Base-by-base conservation (phyloP, 2,329 filamentous ascomycete species). In the Xylaria multiplex region DNA sequence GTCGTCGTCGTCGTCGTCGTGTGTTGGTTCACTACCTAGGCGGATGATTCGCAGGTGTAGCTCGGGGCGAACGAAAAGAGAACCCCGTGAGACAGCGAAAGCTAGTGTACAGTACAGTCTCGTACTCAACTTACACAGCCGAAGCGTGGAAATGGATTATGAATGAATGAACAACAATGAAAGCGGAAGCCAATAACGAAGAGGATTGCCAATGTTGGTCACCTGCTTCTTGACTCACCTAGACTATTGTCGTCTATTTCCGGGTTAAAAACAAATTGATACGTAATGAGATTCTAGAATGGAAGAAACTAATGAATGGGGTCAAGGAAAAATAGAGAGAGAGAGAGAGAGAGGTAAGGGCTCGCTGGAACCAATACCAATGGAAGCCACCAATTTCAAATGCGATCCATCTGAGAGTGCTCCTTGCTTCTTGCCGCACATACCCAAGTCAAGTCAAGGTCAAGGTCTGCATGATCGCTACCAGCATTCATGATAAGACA, bases 201-300 rank as follows among this genome's bases (percentile, higher is more conserved):
- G 19, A 52, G 37, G 40, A 50, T 46, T 50, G 53, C 42, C 46
- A 22, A 49, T 52, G 45, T 19, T 42, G 30, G 54, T 64, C 61
- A 53, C 46, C 53, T 57, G 52, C 43, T 19, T 24, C 27, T 43
- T 27, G 58, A 43, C 22, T 35, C 5, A 16, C 52, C 19, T 22
- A 14, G 35, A n/a, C 22, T 55, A 43, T 43, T 14, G 37, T 14
- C 11, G 52, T 42, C 13, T 55, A 30, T 30, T 5, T 22, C 13
- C 5, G 45, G 24, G 24, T 48, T 3, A n/a, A 46, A 46, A 16
- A 42, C 49, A 61, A 61, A 57, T 50, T 22, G 49, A 45, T 57
- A 63, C 61, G 61, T 63, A 63, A 63, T 46, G 35, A 40, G 42
- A 16, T 55, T 11, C 42, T 2, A 30, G 35, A 43, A 43, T 3